Percentiles rank a stretch among this genome's conserved stretches.
Conservation (phyloP, 1,139 yeast genomes). For the Protomyces pachydermus region DNA sequence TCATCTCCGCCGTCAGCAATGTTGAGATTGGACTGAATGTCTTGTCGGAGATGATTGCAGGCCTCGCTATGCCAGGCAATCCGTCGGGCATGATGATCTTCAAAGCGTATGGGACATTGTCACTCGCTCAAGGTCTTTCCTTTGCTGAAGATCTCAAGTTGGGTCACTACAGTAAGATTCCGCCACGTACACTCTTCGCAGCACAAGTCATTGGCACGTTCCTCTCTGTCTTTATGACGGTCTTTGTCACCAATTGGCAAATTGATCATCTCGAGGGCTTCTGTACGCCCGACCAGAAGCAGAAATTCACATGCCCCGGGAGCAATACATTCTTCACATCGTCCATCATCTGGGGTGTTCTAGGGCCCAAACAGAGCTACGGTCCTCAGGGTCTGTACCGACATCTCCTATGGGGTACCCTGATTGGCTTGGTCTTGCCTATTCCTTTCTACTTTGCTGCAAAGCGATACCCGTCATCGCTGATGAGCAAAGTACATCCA, state of each 20-base stretch:
- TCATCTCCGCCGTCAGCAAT: conserved; percentile 39
- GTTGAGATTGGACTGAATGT: conserved; percentile 56
- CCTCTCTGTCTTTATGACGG: conserved; percentile 41
- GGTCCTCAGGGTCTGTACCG: conserved; percentile 15
- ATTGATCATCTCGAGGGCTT: conserved; percentile 42
- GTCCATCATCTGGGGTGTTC: conserved; percentile 52
- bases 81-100: conserved; percentile 59
- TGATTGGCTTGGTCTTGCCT: conserved; percentile 51
- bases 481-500: conserved; percentile 43
- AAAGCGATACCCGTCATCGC: conserved; percentile 7
- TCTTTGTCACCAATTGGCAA: conserved; percentile 55
- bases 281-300: conserved; percentile 42
- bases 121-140: conserved; percentile 54
- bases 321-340: conserved; percentile 49
- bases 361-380: conserved; percentile 54
- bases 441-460: conserved; percentile 41
- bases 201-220: conserved; percentile 46
- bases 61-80: conserved; percentile 59
- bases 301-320: conserved; percentile 32
- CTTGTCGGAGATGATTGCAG: conserved; percentile 59
- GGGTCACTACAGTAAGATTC: conserved; percentile 59
- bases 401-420: conserved; percentile 44
- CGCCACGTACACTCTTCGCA: conserved; percentile 56
- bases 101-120: conserved; percentile 52
- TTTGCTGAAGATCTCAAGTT: conserved; percentile 56